These are phyloP conservation scores for Larix kaempferi DNA, from an alignment of 75 land plant genomes.

Conservation along the genomic window DNA sequence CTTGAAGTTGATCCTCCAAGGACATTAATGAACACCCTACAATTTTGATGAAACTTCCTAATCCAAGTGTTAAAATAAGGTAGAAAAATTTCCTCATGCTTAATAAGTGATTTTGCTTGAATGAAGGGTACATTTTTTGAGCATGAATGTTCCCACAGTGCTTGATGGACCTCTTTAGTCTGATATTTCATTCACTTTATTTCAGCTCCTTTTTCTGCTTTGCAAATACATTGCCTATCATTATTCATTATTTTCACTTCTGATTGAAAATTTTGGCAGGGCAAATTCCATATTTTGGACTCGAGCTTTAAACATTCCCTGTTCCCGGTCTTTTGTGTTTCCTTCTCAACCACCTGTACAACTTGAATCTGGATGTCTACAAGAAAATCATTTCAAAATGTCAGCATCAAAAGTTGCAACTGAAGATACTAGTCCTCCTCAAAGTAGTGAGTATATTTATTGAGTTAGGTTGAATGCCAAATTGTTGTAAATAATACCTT, in stretches of 20 bases:
- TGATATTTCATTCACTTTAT: neutral
- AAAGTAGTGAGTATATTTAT: neutral
- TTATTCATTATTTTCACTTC: neutral
- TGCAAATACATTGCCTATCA: neutral
- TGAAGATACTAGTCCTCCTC: neutral
- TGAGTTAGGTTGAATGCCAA: too few relatives aligned
- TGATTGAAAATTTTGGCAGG: conserved; percentile 36
- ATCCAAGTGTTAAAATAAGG: too few relatives aligned
- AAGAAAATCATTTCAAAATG: neutral
- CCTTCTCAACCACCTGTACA: conserved; percentile 21
- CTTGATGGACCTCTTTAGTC: conserved; percentile 6
- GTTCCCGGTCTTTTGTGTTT: conserved; percentile 71
- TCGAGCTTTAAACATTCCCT: conserved; percentile 86
- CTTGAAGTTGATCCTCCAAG: too few relatives aligned
- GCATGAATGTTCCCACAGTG: too few relatives aligned
- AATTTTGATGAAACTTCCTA: too few relatives aligned
- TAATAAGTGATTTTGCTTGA: too few relatives aligned
- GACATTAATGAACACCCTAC: too few relatives aligned
- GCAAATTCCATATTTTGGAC: conserved; percentile 96
- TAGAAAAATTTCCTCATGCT: too few relatives aligned
- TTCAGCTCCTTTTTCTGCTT: neutral
- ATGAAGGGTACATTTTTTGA: too few relatives aligned
- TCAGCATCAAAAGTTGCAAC: neutral
- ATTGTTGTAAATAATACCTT: neutral
- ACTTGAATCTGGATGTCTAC: neutral